Evolutionary conservation across 179 eudicot genomes (phyloP), one percentile per base, ranked within the genome.

Genomic region (Beta macrorhiza): DNA sequence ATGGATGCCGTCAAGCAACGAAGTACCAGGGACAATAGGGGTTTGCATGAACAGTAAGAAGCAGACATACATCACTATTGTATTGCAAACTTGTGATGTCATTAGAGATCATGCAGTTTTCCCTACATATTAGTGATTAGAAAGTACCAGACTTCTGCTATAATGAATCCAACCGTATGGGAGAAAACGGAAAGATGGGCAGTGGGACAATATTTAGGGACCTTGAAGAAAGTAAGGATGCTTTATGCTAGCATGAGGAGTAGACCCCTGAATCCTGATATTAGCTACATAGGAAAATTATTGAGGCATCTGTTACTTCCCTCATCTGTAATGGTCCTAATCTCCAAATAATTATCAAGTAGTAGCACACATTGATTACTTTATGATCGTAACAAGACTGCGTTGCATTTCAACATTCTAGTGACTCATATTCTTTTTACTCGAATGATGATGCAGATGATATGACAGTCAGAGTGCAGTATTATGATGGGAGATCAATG

Each of bases 401-500:
- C 29, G 5, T 52, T 12, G 57, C 80, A 51, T 3, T 32, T 76
- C 3, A 19, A 59, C 37, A 20, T 75, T 59, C 59, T 22, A 61
- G 10, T 62, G 32, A 19, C 29, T 56, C 20, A 49, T 29, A 29
- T 52, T 47, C 64, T 20, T 58, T 15, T 17, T 45, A 4, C 58
- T 74, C 25, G 7, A 67, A n/a, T 82, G 53, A 58, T 58, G 73
- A 42, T 83, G 85, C 92, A 96, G 99, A 97, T 84, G 97, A 91
- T 77, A 92, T 97, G 97, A 88, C 85, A 42, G 92, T 97, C 8
- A 80, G 80, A 5, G 90, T 97, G 22, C 90, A 91, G 74, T 87
- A 94, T 82, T 97, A 74, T 85, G 92, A 97, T 86, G 97, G 80
- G 32, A 89, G 88, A 85, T 90, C 95, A 62, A 84, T 93, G 94